Base-by-base conservation (phyloP, 345 rosid species). In the Ceriops zippeliana region DNA sequence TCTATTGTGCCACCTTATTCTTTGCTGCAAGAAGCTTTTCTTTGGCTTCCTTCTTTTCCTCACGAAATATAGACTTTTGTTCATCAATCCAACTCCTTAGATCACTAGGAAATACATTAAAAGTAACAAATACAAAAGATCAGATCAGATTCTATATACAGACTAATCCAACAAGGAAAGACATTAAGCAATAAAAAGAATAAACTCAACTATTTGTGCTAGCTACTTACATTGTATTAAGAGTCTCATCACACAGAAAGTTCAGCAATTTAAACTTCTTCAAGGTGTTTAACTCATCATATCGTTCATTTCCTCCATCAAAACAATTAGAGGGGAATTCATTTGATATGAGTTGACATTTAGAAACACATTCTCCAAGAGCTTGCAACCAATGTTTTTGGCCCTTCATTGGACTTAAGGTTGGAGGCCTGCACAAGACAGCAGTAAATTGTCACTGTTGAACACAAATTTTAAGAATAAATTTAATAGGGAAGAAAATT, bases 201-300 rank as follows among this genome's bases (percentile, higher is more conserved):
- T 52, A 13, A 57, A 20, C 16, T 58, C 13, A 15, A 7, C 20
- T n/a, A 21, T 42, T 58, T 64, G 35, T 57, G 54, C 8, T 61
- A 64, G 26, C 73, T 72, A 76, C 92, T 77, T 83, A 90, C 91
- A 5, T 31, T 5, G 87, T 87, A 79, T 84, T 76, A 62, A 87
- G 89, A 34, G 80, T 76, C 71, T 90, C 93, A 74, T 87, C 91
- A 20, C 96, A 90, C 66, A 90, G 57, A 79, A 86, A 80, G 62
- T 83, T 87, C 61, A 90, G 75, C 65, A 90, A 84, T 76, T 70
- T 79, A 31, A 87, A 83, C 82, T 77, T 87, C 67, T 78, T 57
- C 0, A 78, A 76, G 67, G 79, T 47, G 58, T 72, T 74, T 74
- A 87, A 58, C 52, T 60, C 42, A 54, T 77, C 85, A 72, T 84